A percentile compares a stretch with the other conserved stretches of the same genome.
phyloP scores from a whole-genome alignment of 2,329 filamentous ascomycete genomes.

The Fusarium subtropicale region DNA sequence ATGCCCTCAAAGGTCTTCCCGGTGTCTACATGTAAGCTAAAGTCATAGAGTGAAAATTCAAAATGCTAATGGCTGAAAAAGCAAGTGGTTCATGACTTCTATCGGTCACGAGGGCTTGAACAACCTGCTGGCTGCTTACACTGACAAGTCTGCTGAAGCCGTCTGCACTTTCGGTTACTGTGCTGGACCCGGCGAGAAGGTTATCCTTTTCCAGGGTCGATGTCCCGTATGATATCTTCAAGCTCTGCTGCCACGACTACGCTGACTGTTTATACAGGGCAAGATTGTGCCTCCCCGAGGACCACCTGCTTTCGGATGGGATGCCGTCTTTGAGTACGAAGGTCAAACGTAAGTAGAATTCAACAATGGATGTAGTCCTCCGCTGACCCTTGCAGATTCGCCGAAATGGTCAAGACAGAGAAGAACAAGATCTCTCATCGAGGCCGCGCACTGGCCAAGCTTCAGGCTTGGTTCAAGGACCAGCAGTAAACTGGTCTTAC shows the following conservation, averaged over 20 bases:
- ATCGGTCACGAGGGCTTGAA: conserved; percentile 89
- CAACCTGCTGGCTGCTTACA: conserved; percentile 87
- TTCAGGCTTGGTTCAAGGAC: conserved; percentile 81
- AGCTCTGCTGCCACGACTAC: background rate
- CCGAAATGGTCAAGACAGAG: conserved; percentile 89
- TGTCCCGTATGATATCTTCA: conserved; percentile 71
- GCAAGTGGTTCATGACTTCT: conserved; percentile 92
- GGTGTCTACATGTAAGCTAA: conserved; percentile 89
- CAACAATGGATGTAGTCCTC: background rate
- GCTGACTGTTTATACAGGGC: conserved; percentile 57
- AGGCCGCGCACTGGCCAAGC: conserved; percentile 84
- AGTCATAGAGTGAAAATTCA: background rate
- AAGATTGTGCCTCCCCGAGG: conserved; percentile 89
- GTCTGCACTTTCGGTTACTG: conserved; percentile 97
- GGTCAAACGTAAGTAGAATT: conserved; percentile 74
- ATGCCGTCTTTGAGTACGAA: conserved; percentile 94
- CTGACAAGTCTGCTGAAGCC: conserved; percentile 91
- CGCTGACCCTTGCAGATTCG: conserved; percentile 66
- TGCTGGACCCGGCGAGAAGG: conserved; percentile 83
- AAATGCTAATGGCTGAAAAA: conserved; percentile 60
- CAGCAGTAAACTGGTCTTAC: conserved; percentile 35
- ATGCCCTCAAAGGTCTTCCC: conserved; percentile 88
- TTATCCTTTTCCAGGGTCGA: conserved; percentile 90
- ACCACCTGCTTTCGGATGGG: conserved; percentile 89
- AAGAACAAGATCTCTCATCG: conserved; percentile 97